Evolutionary conservation across 108 stramenopile species (phyloP).

Genomic region (Pseudonitzschia pungens): DNA sequence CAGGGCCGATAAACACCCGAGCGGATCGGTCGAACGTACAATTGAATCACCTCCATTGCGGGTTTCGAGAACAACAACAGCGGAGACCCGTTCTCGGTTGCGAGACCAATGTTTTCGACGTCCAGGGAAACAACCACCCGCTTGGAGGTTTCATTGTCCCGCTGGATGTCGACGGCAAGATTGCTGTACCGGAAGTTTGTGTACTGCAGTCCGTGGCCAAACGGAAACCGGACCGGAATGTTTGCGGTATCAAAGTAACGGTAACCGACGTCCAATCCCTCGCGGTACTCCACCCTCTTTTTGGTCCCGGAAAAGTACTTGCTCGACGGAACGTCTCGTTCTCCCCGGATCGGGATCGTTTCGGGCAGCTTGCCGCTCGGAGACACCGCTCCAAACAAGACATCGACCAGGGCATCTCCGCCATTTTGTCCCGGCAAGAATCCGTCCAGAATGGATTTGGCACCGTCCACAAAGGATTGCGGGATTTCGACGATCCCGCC

Average conservation of each 20-base stretch:
- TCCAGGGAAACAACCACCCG: constrained; percentile 29
- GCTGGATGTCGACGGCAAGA: constrained; percentile 22
- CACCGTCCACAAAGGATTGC: constrained; percentile 11
- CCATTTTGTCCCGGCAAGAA: constrained; percentile 68
- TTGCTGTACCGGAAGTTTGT: constrained; percentile 54
- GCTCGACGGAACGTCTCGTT: constrained; percentile 29
- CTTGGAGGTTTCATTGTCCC: constrained; percentile 22
- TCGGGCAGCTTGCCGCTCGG: constrained; percentile 60
- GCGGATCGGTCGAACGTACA: constrained; percentile 41
- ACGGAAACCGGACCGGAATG: constrained; percentile 57
- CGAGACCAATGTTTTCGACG: constrained; percentile 38
- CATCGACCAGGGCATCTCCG: constrained; percentile 58
- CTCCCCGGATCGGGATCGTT: constrained; percentile 45
- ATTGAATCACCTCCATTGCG: constrained; percentile 50
- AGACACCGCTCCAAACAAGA: constrained; percentile 59
- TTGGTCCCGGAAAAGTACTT: constrained; percentile 40
- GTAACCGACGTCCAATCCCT: constrained; percentile 73
- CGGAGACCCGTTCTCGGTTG: neutral
- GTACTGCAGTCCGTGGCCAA: constrained; percentile 76
- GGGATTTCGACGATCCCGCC: constrained; percentile 59
- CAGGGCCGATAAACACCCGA: constrained; percentile 50
- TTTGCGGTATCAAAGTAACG: constrained; percentile 54
- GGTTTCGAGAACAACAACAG: neutral
- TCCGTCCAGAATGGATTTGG: constrained; percentile 45
- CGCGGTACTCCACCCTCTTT: constrained; percentile 51